Evolutionary conservation across 441 rosid species (phyloP).

Genomic region (Raphanus hybrid): DNA sequence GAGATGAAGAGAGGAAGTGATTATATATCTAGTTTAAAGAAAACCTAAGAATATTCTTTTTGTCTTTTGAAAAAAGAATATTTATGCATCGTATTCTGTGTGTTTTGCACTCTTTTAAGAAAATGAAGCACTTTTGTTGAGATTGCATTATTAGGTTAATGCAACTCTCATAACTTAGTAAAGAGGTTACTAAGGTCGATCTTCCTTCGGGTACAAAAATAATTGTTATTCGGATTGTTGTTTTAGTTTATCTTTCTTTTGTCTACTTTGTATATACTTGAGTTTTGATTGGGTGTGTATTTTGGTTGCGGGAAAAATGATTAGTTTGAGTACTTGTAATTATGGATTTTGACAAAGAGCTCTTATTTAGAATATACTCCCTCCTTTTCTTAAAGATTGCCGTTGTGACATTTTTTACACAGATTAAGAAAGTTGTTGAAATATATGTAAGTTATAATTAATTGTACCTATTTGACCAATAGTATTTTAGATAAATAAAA

Average conservation of each 20-base stretch:
- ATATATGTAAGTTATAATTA: no score
- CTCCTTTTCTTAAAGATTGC: no score
- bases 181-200: slow-evolving; percentile 6
- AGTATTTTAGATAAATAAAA: no score
- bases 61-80: not conserved
- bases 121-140: slow-evolving; percentile 8
- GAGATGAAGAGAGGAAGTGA: slow-evolving; percentile 36
- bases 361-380: not conserved
- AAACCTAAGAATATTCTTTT: slow-evolving; percentile 1
- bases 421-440: no score
- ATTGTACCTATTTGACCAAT: no score
- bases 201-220: not conserved
- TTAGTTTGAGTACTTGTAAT: no score
- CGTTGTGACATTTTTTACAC: no score
- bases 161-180: slow-evolving; percentile 20
- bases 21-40: not conserved
- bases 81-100: slow-evolving; percentile 14
- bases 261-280: not conserved
- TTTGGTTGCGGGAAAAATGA: not conserved
- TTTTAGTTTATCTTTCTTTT: no score
- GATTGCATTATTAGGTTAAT: slow-evolving; percentile 42
- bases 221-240: no score
- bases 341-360: not conserved
- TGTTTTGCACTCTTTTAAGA: not conserved
- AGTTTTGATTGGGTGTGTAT: not conserved